Percentiles rank a stretch among this genome's conserved stretches.
Conservation (phyloP, 352 stramenopile genomes). For the Phytopythium chamaehyphon region DNA sequence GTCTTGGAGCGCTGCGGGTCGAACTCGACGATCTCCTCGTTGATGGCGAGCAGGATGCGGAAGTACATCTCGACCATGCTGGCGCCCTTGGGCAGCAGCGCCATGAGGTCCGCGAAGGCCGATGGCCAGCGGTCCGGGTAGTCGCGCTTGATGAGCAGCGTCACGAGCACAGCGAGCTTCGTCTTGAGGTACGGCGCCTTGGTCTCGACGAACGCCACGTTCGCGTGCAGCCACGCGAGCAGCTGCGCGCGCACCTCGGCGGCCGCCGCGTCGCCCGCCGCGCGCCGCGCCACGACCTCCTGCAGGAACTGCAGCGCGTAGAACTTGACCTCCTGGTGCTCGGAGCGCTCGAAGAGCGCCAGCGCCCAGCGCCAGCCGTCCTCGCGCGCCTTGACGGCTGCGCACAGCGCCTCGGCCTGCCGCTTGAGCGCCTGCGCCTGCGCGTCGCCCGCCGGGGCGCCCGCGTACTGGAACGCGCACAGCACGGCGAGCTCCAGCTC, state of each 20-base stretch:
- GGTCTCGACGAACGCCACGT: conserved; percentile 56
- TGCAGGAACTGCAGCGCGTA: conserved; percentile 77
- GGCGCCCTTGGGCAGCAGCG: conserved; percentile 57
- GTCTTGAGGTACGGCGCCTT: conserved; percentile 81
- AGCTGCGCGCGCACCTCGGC: conserved; percentile 50
- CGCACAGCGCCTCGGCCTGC: conserved; percentile 69
- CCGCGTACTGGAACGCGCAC: conserved; percentile 78
- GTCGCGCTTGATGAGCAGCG: conserved; percentile 85
- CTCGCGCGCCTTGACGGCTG: conserved; percentile 40
- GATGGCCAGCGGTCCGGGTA: conserved; percentile 84
- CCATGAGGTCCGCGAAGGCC: conserved; percentile 83
- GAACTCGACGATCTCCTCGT: conserved; percentile 91
- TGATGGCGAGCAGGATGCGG: conserved; percentile 84
- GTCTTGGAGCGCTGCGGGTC: conserved; percentile 54
- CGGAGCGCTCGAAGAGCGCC: conserved; percentile 62
- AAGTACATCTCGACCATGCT: conserved; percentile 91
- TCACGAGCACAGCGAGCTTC: conserved; percentile 79
- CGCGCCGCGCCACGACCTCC: conserved; percentile 39
- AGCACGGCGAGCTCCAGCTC: conserved; percentile 78
- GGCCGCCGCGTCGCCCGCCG: conserved; percentile 39
- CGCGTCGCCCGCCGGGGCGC: conserved; percentile 37
- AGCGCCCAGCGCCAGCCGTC: conserved; percentile 58
- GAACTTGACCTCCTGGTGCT: conserved; percentile 80
- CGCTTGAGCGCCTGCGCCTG: conserved; percentile 58
- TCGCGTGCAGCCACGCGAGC: conserved; percentile 55